A percentile compares a stretch with the other conserved stretches of the same genome.
Conservation (phyloP, 257 asterid genomes). For the Petrea volubilis region DNA sequence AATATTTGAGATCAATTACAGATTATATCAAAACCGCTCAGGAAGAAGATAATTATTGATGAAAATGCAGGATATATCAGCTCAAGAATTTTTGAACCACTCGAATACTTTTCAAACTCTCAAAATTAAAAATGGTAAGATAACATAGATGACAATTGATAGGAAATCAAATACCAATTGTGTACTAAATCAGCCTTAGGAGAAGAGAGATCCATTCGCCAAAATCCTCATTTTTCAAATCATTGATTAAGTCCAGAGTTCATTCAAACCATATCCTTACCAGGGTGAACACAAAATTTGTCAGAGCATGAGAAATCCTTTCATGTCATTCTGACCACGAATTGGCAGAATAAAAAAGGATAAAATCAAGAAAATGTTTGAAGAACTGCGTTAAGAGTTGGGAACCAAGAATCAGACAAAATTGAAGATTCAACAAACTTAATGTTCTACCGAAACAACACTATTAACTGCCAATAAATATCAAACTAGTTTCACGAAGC, state of each 20-base stretch:
- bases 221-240: neutral
- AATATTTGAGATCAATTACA: conserved; percentile 23
- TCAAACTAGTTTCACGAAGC: neutral
- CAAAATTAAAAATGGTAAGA: neutral
- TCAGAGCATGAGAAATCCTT: neutral
- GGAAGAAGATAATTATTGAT: neutral
- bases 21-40: neutral
- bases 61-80: neutral
- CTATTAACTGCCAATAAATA: neutral
- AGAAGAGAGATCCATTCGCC: neutral
- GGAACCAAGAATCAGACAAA: neutral
- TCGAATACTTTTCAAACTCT: neutral
- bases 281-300: neutral
- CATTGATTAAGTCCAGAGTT: neutral
- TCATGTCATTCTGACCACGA: neutral
- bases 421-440: neutral
- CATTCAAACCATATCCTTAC: neutral
- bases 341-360: neutral
- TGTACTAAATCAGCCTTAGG: too few relatives aligned
- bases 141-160: too few relatives aligned
- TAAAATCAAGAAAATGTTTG: neutral
- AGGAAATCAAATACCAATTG: too few relatives aligned
- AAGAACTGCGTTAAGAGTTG: neutral
- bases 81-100: neutral
- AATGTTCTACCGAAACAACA: neutral